Base-by-base conservation (phyloP, 2,329 filamentous ascomycete genomes). In the Acarospora socialis region DNA sequence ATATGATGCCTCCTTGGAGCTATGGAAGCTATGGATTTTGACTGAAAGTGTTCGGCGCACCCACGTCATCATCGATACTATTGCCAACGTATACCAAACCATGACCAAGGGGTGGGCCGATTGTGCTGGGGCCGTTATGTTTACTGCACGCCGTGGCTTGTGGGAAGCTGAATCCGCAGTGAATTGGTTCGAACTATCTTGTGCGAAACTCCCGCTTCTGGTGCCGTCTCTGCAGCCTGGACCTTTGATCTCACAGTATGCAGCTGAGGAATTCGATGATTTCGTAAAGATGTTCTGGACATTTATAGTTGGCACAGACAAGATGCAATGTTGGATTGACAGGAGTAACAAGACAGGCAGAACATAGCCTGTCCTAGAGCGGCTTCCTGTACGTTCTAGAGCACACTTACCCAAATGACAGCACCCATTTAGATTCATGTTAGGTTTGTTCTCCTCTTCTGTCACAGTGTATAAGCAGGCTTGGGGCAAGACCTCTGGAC, bases 31-130 rank as follows among this genome's bases (percentile, higher is more conserved):
- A 8, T 53, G 49, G 50, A 41, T 52, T 27, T 18, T 51, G 9
- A 42, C 44, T 4, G 50, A 54, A 39, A 51, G 48, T 27, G 38
- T 48, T 10, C 48, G 51, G 6, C 46, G 49, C 9, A 45, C 47
- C 13, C 51, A 47, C 35, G 35, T 50, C 9, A 34, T 43, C n/a
- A 31, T 45, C 3, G 40, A 39, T 6, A 34, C 42, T 15, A 15
- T 50, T 5, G 41, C 45, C 22, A 41, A 46, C 14, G 38, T 42
- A 3, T 53, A 53, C 32, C 32, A 44, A 24, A 41, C 40, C 26
- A 41, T 47, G 36, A 47, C 46, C 28, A 38, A 35, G 12, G 44
- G 46, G 4, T 51, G 44, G 42, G 32, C 43, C 3, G 40, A 46
- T 15, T 54, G 51, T 33, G 36, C 50, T 0, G 51, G 51, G 2